Evolutionary conservation across 768 basidiomycete species (phyloP).

Genomic region (Lactarius sanguifluus): DNA sequence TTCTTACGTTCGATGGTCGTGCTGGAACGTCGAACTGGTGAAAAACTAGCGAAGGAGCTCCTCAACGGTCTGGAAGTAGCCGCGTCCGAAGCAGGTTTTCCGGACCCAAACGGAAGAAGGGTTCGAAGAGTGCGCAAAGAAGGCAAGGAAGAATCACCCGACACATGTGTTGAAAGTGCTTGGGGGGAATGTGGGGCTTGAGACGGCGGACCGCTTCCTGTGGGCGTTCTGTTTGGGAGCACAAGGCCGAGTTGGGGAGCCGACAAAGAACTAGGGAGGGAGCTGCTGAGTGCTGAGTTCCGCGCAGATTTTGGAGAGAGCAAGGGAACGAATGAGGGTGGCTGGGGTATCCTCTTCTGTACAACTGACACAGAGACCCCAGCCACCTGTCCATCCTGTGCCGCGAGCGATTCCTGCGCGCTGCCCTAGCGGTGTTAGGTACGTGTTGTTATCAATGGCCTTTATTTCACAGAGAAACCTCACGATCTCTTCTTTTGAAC

Average conservation of each 20-base stretch:
- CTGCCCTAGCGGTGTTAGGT: conserved; percentile 22
- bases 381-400: conserved; percentile 15
- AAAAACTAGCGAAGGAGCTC: conserved; percentile 44
- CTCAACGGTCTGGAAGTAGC: conserved; percentile 29
- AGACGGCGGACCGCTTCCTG: conserved; percentile 33
- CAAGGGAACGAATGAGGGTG: conserved; percentile 37
- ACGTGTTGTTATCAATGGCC: conserved; percentile 44
- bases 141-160: conserved; percentile 33
- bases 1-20: conserved; percentile 25
- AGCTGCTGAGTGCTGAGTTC: conserved; percentile 18
- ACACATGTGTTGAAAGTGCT: conserved; percentile 24
- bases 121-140: conserved; percentile 64
- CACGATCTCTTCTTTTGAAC: conserved; percentile 52
- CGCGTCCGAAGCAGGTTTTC: conserved; percentile 34
- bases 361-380: conserved; percentile 28
- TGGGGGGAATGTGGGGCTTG: conserved; percentile 29
- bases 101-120: conserved; percentile 64
- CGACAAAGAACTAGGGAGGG: conserved; percentile 34
- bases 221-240: conserved; percentile 30
- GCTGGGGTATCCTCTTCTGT: conserved; percentile 6
- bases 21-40: conserved; percentile 57
- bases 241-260: conserved; percentile 37
- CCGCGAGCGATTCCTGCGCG: conserved; percentile 26
- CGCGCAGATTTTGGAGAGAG: conserved; percentile 33
- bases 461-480: conserved; percentile 42